These are phyloP conservation scores for Ehretia macrophylla DNA, from an alignment of 257 asterid species.

Conservation along the genomic window DNA sequence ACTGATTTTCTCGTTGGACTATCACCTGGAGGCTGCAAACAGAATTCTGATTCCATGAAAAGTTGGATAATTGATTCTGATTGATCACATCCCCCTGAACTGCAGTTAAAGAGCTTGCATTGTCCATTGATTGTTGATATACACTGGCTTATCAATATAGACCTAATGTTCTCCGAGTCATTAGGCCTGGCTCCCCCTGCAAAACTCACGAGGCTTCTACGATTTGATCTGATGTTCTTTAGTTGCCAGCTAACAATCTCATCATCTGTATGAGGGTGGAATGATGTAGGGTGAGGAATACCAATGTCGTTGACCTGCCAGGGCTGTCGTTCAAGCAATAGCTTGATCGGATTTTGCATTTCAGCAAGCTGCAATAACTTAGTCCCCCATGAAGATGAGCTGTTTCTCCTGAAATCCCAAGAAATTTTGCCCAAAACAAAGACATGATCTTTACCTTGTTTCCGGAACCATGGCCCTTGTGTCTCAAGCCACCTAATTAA, in stretches of 20 bases:
- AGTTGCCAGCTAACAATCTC: conserved; percentile 56
- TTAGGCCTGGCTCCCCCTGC: conserved; percentile 66
- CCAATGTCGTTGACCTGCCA: conserved; percentile 63
- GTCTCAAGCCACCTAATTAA: conserved; percentile 55
- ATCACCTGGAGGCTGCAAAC: conserved; percentile 75
- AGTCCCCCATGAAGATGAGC: conserved; percentile 49
- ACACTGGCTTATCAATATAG: conserved; percentile 52
- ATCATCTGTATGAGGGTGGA: conserved; percentile 61
- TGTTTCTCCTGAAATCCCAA: conserved; percentile 61
- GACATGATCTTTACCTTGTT: conserved; percentile 59
- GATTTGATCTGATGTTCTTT: conserved; percentile 22
- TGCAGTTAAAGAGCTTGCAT: conserved; percentile 51
- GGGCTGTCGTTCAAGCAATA: conserved; percentile 58
- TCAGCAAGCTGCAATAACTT: conserved; percentile 54
- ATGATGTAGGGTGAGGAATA: conserved; percentile 64
- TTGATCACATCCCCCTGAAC: conserved; percentile 37
- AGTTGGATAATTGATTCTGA: conserved; percentile 39
- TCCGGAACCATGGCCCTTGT: conserved; percentile 43
- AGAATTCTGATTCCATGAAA: conserved; percentile 58
- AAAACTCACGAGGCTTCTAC: conserved; percentile 40
- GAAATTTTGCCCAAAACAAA: conserved; percentile 67
- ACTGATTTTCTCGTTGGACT: conserved; percentile 72
- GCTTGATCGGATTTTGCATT: conserved; percentile 73
- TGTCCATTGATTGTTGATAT: conserved; percentile 16
- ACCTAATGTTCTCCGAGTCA: conserved; percentile 37